These are phyloP conservation scores for Babesia ovis DNA, from an alignment of 169 alveolate species.

Conservation along the genomic window DNA sequence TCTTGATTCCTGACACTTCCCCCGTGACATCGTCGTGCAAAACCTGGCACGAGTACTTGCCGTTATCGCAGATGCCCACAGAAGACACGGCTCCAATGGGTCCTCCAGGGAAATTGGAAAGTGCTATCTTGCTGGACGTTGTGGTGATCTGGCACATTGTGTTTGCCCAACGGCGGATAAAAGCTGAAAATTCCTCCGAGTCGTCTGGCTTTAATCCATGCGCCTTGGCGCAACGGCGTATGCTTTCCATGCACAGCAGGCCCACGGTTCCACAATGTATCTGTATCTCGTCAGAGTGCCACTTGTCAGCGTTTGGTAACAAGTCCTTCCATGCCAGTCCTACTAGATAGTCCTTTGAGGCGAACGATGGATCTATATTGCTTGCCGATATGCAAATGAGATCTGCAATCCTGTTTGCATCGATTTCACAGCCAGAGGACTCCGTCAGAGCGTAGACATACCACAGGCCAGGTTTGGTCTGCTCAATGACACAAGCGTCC, in stretches of 20 bases:
- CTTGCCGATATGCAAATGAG: slow-evolving; percentile 11
- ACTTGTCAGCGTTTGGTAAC: not conserved
- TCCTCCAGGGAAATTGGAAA: slow-evolving; percentile 31
- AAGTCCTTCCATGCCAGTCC: slow-evolving; percentile 33
- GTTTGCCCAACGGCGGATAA: slow-evolving; percentile 35
- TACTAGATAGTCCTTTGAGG: slow-evolving; percentile 6
- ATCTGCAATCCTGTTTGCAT: slow-evolving; percentile 10
- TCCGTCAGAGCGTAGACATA: slow-evolving; percentile 38
- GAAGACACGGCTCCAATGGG: slow-evolving; percentile 43
- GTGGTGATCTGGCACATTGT: slow-evolving; percentile 43
- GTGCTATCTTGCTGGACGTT: slow-evolving; percentile 12
- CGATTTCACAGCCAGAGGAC: slow-evolving; percentile 30
- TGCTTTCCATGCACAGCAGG: slow-evolving; percentile 65
- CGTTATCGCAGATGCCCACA: slow-evolving; percentile 33
- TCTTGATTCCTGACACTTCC: slow-evolving; percentile 29
- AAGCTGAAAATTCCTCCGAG: not conserved
- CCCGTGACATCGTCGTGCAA: slow-evolving; percentile 17
- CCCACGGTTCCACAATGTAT: slow-evolving; percentile 69
- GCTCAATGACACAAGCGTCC: slow-evolving; percentile 16
- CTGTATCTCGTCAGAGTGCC: slow-evolving; percentile 8
- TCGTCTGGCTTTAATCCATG: slow-evolving; percentile 18
- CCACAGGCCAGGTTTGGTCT: slow-evolving; percentile 30
- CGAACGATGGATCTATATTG: slow-evolving; percentile 3
- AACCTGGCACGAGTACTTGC: slow-evolving; percentile 15
- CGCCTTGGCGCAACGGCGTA: slow-evolving; percentile 30